A percentile compares a stretch with the other conserved stretches of the same genome.
Conservation (phyloP, 1,284 basidiomycete genomes). For the Lignosus rhinocerotis region DNA sequence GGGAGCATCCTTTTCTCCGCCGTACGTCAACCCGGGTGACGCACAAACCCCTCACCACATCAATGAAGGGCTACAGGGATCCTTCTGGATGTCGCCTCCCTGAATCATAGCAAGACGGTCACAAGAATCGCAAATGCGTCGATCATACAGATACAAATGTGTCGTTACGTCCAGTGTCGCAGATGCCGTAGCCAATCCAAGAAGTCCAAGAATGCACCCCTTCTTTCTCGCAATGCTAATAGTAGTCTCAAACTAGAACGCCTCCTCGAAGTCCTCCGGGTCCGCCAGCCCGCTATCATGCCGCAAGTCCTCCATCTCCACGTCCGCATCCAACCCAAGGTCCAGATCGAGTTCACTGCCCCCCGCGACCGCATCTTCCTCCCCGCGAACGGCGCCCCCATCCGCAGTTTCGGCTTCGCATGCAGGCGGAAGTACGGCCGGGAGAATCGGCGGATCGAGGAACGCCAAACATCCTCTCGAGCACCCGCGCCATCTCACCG, state of each 20-base stretch:
- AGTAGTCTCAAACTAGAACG: conserved; percentile 6
- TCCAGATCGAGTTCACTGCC: background rate
- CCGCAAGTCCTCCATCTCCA: conserved; percentile 12
- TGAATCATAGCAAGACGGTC: too few relatives aligned
- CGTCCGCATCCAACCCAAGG: background rate
- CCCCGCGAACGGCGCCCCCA: background rate
- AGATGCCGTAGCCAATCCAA: too few relatives aligned
- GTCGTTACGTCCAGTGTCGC: too few relatives aligned
- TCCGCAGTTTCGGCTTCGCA: background rate
- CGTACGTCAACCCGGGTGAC: too few relatives aligned
- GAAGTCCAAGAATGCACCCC: background rate
- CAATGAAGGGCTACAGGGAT: too few relatives aligned
- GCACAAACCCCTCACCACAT: too few relatives aligned
- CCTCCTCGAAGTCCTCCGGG: conserved; percentile 19
- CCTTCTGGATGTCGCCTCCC: too few relatives aligned
- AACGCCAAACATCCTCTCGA: conserved; percentile 59
- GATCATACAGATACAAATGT: too few relatives aligned
- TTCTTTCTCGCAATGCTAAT: too few relatives aligned
- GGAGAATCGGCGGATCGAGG: conserved; percentile 32
- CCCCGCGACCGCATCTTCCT: background rate
- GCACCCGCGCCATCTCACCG: conserved; percentile 74
- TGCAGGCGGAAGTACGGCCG: background rate
- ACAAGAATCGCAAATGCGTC: too few relatives aligned
- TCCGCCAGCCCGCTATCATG: conserved; percentile 14
- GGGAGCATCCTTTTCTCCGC: too few relatives aligned